Conservation (phyloP, 331 rosid species). For the Spiraea crenata region DNA sequence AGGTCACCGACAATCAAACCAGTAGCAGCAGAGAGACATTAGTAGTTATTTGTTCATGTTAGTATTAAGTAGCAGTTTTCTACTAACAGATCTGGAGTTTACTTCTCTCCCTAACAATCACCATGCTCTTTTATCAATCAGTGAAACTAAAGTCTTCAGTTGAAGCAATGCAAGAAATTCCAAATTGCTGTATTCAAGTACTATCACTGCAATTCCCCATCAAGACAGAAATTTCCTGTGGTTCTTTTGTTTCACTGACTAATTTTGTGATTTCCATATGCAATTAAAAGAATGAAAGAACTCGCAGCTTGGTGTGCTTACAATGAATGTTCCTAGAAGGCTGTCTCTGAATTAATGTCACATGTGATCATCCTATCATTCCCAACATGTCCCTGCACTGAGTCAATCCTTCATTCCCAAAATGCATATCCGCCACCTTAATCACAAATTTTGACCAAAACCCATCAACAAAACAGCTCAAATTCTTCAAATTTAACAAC, state of each 20-base stretch:
- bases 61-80: slow-evolving; percentile 13
- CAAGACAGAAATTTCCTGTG: no score
- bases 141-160: no score
- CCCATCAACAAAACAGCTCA: no score
- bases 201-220: no score
- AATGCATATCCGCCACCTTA: no score
- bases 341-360: slow-evolving; percentile 17
- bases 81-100: neutral
- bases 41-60: neutral
- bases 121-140: no score
- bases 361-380: neutral
- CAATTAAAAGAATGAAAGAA: slow-evolving; percentile 25
- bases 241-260: neutral
- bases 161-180: no score
- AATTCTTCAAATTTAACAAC: no score
- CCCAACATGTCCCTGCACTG: no score
- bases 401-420: no score
- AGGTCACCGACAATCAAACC: slow-evolving; percentile 10
- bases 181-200: no score
- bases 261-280: neutral
- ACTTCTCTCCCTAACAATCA: neutral
- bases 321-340: slow-evolving; percentile 27
- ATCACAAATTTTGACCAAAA: no score
- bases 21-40: neutral
- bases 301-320: slow-evolving; percentile 16